phyloP scores from a whole-genome alignment of 768 basidiomycete species.

The Mycena vulgaris region DNA sequence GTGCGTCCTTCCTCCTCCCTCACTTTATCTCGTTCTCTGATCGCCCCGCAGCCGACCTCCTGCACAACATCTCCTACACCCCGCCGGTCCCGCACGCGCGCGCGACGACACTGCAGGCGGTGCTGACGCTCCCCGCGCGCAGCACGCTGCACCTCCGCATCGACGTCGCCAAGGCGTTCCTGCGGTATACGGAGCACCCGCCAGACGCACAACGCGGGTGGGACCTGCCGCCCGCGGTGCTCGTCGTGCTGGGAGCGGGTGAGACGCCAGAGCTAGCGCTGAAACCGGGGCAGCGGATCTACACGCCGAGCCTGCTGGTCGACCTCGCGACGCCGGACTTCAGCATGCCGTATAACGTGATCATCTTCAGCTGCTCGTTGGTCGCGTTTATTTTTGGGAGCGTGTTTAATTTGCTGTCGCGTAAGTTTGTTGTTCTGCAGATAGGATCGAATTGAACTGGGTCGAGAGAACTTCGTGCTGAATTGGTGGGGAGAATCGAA shows the following conservation, averaged over 20 bases:
- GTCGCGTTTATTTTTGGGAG: slow-evolving; percentile 95
- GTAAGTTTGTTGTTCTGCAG: slow-evolving; percentile 79
- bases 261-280: too few species aligned
- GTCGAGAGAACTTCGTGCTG: too few species aligned
- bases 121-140: slow-evolving; percentile 77
- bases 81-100: slow-evolving; percentile 74
- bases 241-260: slow-evolving; percentile 69
- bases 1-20: too few species aligned
- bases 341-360: slow-evolving; percentile 99
- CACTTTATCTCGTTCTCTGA: too few species aligned
- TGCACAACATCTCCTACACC: slow-evolving; percentile 77
- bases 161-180: slow-evolving; percentile 85
- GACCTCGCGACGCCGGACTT: slow-evolving; percentile 98
- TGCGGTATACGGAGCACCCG: slow-evolving; percentile 95
- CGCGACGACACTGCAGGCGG: slow-evolving; percentile 83
- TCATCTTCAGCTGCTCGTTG: slow-evolving; percentile 93
- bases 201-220: slow-evolving; percentile 96
- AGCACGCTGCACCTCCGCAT: slow-evolving; percentile 76
- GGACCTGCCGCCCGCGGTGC: slow-evolving; percentile 89
- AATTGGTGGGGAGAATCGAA: too few species aligned
- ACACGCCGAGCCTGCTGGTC: slow-evolving; percentile 85
- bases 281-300: too few species aligned
- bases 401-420: slow-evolving; percentile 88
- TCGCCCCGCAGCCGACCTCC: slow-evolving; percentile 80
- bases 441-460: too few species aligned